Conservation (phyloP, 2,329 filamentous ascomycete species). For the Epichloe gansuensis region DNA sequence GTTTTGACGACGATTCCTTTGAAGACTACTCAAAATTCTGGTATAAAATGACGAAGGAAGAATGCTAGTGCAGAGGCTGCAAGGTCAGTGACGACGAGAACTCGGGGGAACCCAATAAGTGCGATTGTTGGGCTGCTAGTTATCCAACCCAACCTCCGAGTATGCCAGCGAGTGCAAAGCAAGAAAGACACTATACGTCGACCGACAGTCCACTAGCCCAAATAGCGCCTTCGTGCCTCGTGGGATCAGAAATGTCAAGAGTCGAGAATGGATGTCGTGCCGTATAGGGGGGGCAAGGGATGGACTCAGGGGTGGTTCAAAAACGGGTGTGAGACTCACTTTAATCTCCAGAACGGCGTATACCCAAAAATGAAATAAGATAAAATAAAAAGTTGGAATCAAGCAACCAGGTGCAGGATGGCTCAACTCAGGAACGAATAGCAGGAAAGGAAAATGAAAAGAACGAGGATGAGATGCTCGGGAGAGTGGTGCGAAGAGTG, state of each 20-base stretch:
- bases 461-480: background rate
- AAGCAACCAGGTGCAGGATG: background rate
- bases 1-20: too few relatives aligned
- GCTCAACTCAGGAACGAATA: background rate
- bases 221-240: background rate
- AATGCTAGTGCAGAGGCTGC: too few relatives aligned
- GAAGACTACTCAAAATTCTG: too few relatives aligned
- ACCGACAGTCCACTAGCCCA: background rate
- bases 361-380: background rate
- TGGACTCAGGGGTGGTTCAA: constrained; percentile 11
- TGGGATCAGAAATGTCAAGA: background rate
- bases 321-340: constrained; percentile 17
- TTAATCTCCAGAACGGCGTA: constrained; percentile 18
- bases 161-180: too few relatives aligned
- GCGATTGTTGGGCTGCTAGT: too few relatives aligned
- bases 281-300: constrained; percentile 9
- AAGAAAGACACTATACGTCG: background rate
- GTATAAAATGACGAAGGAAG: too few relatives aligned
- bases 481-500: background rate
- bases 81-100: too few relatives aligned
- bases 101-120: too few relatives aligned
- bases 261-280: background rate
- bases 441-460: background rate
- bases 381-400: background rate
- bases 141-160: too few relatives aligned